Evolutionary conservation across 2,329 filamentous ascomycete genomes (phyloP).

Genomic region (Thielaviopsis punctulata): DNA sequence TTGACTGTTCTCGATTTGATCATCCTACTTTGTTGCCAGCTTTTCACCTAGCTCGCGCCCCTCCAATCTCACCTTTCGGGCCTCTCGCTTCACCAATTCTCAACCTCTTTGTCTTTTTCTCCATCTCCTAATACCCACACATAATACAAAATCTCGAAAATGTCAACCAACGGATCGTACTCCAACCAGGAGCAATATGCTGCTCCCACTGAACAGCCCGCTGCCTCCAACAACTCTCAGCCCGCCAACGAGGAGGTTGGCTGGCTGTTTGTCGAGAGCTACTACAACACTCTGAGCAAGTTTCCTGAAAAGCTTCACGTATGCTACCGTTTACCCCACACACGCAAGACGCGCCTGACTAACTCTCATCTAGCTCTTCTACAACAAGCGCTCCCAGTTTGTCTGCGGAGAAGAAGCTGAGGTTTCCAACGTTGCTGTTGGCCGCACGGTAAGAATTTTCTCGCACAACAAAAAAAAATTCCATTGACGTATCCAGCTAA

Average conservation of each 20-base stretch:
- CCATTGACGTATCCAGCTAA: constrained; percentile 10
- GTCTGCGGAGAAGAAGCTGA: constrained; percentile 86
- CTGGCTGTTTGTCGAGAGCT: constrained; percentile 99
- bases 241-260: constrained; percentile 82
- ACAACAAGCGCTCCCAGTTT: constrained; percentile 89
- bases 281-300: constrained; percentile 95
- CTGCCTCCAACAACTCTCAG: constrained; percentile 26
- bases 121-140: background rate
- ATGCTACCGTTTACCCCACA: constrained; percentile 18
- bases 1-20: constrained; percentile 1
- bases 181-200: constrained; percentile 26
- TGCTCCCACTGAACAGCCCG: constrained; percentile 16
- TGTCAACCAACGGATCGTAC: constrained; percentile 42
- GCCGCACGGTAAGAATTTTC: constrained; percentile 48
- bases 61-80: background rate
- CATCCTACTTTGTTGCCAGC: background rate
- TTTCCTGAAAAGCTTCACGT: constrained; percentile 81
- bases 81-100: background rate
- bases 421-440: constrained; percentile 69
- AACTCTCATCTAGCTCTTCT: constrained; percentile 50
- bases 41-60: background rate
- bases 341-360: background rate
- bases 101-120: background rate
- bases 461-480: constrained; percentile 1
- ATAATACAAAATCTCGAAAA: constrained; percentile 18